Conservation (phyloP, 306 rosid genomes). For the Clitoria ternatea region DNA sequence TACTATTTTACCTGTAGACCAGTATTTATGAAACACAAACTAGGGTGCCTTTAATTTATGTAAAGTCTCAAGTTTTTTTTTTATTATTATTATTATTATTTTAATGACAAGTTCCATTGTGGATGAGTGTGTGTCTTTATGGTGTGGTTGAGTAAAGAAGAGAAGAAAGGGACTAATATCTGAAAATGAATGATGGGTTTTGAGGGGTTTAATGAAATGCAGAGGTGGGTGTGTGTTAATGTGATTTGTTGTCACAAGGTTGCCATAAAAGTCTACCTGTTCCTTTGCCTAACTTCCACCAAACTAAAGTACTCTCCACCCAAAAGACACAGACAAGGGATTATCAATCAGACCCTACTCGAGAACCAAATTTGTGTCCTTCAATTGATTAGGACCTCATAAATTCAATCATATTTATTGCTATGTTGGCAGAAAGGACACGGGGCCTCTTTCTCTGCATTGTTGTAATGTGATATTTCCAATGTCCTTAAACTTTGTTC, state of each 20-base stretch:
- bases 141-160: slow-evolving; percentile 20
- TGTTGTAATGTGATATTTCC: slow-evolving; percentile 33
- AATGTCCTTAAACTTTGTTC: slow-evolving; percentile 16
- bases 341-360: not conserved
- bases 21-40: slow-evolving; percentile 2
- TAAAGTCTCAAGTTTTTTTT: too few relatives aligned
- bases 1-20: too few relatives aligned
- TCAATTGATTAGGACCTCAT: slow-evolving; percentile 13
- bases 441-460: not conserved
- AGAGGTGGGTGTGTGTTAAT: slow-evolving; percentile 18
- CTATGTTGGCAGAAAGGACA: not conserved
- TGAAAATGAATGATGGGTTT: slow-evolving; percentile 22
- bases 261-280: slow-evolving; percentile 32
- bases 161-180: slow-evolving; percentile 28
- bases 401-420: slow-evolving; percentile 5
- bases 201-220: not conserved
- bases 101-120: not conserved
- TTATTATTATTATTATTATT: not conserved
- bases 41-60: slow-evolving; percentile 19
- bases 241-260: slow-evolving; percentile 23
- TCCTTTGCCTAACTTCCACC: slow-evolving; percentile 59
- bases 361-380: slow-evolving; percentile 30
- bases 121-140: slow-evolving; percentile 1
- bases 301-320: slow-evolving; percentile 37
- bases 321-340: slow-evolving; percentile 14